Base-by-base conservation (phyloP, 257 asterid genomes). In the Gentiana straminea region DNA sequence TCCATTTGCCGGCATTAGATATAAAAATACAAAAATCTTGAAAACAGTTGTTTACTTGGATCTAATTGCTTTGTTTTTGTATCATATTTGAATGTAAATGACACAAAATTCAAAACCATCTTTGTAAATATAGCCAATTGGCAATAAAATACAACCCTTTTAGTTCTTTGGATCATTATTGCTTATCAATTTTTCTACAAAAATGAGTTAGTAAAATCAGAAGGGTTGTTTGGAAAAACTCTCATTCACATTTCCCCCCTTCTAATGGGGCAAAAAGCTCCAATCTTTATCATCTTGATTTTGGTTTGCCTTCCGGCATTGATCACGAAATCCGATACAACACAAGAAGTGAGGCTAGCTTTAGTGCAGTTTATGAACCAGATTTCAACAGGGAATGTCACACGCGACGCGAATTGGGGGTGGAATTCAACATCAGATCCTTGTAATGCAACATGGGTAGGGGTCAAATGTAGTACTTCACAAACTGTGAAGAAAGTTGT, bases 381-480 rank as follows among this genome's bases (percentile, higher is more conserved):
- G 12, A 77, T 82, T 4, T 57, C 75, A 41, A 77, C 77, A 1
- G 82, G 71, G 6, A 67, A 58, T 36, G 58, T 61, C 33, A 50
- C 45, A 45, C 67, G 63, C 32, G 68, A 67, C 11, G 63, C 24
- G 4, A 79, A 63, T 53, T 78, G 70, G 68, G 94, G 96, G 3
- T 87, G 96, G 94, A 77, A 84, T 57, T 1, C 33, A 6, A 69
- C 59, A 49, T 82, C 94, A n/a, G 94, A 84, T 35, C 94, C 96
- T 0, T 87, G 96, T 39, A 53, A 2, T 2, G 71, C 54, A 13
- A 41, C 33, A 2, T 87, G 96, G 96, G 62, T 58, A 51, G 96
- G 96, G 4, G 76, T 87, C 10, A 50, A 41, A 2, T 87, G 96
- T 51, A 58, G 67, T 57, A 24, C 7, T 45, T 34, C 70, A 0